Conservation (phyloP, 2,329 filamentous ascomycete genomes). For the Mycocentrospora acerina region DNA sequence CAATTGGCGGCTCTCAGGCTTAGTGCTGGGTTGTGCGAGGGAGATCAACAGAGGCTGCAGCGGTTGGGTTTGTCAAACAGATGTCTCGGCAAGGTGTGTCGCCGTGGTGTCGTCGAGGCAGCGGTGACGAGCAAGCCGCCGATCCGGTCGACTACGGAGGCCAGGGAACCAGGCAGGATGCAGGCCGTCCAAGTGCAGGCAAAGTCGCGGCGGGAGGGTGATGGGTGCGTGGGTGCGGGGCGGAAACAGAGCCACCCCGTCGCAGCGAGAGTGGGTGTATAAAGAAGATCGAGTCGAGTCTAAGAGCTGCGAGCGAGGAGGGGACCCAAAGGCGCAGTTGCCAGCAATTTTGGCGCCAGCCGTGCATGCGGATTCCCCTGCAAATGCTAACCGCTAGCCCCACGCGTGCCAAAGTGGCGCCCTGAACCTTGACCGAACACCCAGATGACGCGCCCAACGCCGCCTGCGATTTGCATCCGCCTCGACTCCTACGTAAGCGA, state of each 20-base stretch:
- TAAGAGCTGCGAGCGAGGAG: not conserved
- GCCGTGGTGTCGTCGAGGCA: too few species aligned
- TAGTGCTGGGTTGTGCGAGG: constrained; percentile 7
- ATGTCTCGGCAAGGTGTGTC: too few species aligned
- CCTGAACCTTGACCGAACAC: constrained; percentile 19
- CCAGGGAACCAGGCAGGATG: too few species aligned
- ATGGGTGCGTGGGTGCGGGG: constrained; percentile 11
- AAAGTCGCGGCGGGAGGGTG: not conserved
- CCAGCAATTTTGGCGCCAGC: too few species aligned
- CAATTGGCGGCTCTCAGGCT: constrained; percentile 23
- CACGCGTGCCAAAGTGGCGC: too few species aligned
- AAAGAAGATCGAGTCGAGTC: constrained; percentile 4
- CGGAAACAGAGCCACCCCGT: constrained; percentile 2
- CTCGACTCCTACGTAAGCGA: constrained; percentile 22
- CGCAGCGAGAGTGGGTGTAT: constrained; percentile 5
- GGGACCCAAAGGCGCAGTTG: not conserved
- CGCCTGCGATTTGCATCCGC: constrained; percentile 15
- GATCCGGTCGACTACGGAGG: too few species aligned
- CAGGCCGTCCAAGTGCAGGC: too few species aligned
- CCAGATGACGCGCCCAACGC: constrained; percentile 21
- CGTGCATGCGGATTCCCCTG: too few species aligned
- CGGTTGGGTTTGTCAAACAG: not conserved
- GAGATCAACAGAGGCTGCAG: constrained; percentile 2
- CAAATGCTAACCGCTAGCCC: too few species aligned
- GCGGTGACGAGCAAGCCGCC: too few species aligned